These are phyloP conservation scores for Scutellaria galericulata DNA, from an alignment of 257 asterid genomes.

Conservation along the genomic window DNA sequence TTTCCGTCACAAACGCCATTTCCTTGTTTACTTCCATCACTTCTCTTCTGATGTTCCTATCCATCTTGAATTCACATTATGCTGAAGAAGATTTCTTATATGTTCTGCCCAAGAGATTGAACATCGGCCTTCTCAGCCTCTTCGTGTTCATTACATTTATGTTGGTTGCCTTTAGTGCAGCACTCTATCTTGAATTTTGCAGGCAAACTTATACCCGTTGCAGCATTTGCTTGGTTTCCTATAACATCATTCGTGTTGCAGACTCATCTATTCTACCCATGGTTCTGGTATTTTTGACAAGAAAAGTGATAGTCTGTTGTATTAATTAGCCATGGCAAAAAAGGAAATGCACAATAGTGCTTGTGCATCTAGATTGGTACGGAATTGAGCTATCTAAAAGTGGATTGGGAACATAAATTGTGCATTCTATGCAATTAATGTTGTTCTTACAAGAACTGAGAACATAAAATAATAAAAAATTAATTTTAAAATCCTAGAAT, in stretches of 20 bases:
- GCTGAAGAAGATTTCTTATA: slow-evolving; percentile 19
- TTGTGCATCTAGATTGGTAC: no score
- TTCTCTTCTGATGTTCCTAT: slow-evolving; percentile 33
- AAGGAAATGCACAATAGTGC: no score
- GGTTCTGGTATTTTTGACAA: slow-evolving; percentile 30
- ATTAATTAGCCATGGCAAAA: background rate
- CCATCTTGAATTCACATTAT: slow-evolving; percentile 25
- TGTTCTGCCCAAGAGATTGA: no score
- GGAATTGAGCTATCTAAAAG: no score
- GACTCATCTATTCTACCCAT: slow-evolving; percentile 17
- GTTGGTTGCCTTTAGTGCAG: slow-evolving; percentile 3
- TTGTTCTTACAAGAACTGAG: no score
- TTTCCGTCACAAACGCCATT: slow-evolving; percentile 5
- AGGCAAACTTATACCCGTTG: background rate
- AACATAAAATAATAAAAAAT: no score
- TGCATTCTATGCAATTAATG: no score
- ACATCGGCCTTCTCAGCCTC: slow-evolving; percentile 23
- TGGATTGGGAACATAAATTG: no score
- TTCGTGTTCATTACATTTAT: slow-evolving; percentile 13
- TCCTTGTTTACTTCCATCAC: slow-evolving; percentile 31
- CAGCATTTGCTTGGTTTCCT: background rate
- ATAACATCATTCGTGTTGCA: background rate
- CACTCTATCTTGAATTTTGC: background rate
- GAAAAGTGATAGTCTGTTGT: background rate
- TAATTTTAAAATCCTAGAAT: no score